Evolutionary conservation across 805 yeast species (phyloP), one percentile per base, ranked within the genome.

Genomic region (Candida manassasensis): DNA sequence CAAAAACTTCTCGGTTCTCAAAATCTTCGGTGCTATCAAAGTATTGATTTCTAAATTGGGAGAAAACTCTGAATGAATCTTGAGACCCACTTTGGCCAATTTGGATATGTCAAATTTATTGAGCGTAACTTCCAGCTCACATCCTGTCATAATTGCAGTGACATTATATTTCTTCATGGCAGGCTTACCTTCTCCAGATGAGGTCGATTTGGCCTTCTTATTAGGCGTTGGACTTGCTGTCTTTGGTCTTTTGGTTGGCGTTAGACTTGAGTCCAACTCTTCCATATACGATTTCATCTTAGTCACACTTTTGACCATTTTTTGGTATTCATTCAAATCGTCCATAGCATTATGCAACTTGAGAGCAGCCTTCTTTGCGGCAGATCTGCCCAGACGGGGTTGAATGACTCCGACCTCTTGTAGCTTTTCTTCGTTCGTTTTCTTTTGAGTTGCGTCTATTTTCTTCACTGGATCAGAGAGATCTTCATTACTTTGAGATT

Each of bases 1-100:
- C 36, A 90, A 67, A 49, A 90, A 89, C 59, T 90, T 93, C 39
- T 84, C 95, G 0, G 97, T 90, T 44, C 97, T 67, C 47, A 84
- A 53, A n/a, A 83, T 69, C 41, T 77, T 77, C 1, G 97, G 96
- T 0, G 97, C 89, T 8, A 89, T 75, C 8, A 84, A 59, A 0
- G 75, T 57, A 47, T 77, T 49, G 19, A 39, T 36, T 14, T 74
- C 35, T 29, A 69, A 55, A 31, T 65, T 67, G 5, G 73, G 41
- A 12, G 64, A 57, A 6, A 65, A 65, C 3, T 71, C 75, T 10
- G 67, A 59, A 12, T 63, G 55, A 2, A 84, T 59, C 17, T 59
- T 58, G 19, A 89, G 72, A 0, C 95, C 95, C 8, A 77, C 48
- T n/a, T 57, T 57, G 12, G 58, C 50, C 24, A 84, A 50, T 1